A percentile compares a stretch with the other conserved stretches of the same genome.
phyloP scores from a whole-genome alignment of 1,139 yeast genomes.

The Saccharomyces hybrid region DNA sequence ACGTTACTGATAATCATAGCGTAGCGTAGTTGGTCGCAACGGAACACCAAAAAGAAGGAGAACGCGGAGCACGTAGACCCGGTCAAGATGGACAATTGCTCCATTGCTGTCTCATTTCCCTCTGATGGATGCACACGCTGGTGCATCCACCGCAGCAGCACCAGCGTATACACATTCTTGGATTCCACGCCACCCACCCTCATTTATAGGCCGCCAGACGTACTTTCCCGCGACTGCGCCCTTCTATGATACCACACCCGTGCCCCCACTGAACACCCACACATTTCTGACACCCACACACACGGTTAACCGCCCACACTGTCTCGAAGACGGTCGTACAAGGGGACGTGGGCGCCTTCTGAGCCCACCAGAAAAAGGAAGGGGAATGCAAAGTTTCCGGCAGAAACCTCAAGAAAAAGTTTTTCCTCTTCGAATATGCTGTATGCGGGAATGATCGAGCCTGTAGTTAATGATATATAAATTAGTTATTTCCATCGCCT shows the following conservation, averaged over 20 bases:
- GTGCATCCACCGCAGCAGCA: no score
- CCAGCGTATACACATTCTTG: no score
- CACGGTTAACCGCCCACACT: neutral
- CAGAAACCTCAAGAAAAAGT: neutral
- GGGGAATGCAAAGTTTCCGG: neutral
- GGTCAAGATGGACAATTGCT: no score
- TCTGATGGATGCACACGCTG: no score
- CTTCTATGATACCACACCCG: neutral
- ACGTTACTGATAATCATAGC: no score
- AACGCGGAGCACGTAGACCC: no score
- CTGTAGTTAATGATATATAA: slow-evolving; percentile 1
- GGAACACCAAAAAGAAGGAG: no score
- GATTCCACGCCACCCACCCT: no score
- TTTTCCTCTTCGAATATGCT: neutral
- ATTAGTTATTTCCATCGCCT: neutral
- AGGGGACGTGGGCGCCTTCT: neutral
- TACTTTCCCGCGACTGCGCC: neutral
- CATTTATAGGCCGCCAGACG: no score
- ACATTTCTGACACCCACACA: neutral
- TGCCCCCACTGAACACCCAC: neutral
- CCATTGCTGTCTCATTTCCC: no score
- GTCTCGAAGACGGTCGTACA: neutral
- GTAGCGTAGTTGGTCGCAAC: no score
- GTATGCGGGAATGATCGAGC: neutral
- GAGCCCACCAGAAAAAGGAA: neutral